Evolutionary conservation across 306 rosid species (phyloP).

Genomic region (Gynostemma pentaphyllum): DNA sequence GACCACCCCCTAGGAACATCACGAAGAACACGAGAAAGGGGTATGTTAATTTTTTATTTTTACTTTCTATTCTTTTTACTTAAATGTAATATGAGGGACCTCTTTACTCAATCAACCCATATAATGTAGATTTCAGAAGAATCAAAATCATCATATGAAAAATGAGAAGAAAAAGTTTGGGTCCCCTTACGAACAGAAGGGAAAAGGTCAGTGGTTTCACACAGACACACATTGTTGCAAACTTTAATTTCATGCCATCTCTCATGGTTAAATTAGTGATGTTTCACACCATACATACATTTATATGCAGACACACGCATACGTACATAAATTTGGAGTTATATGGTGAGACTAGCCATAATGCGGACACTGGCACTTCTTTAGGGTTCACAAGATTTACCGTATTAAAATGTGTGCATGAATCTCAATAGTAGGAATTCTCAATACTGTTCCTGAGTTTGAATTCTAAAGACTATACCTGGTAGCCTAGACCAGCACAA

Average conservation of each 20-base stretch:
- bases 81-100: conserved; percentile 3
- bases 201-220: conserved; percentile 49
- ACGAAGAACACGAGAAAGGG: conserved; percentile 40
- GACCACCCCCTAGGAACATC: conserved; percentile 34
- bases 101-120: conserved; percentile 12
- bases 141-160: conserved; percentile 38
- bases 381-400: too few species aligned
- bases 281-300: too few species aligned
- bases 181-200: conserved; percentile 24
- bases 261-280: not conserved
- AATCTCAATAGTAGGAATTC: too few species aligned
- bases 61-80: conserved; percentile 1
- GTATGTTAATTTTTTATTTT: conserved; percentile 26
- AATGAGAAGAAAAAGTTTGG: conserved; percentile 33
- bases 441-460: too few species aligned
- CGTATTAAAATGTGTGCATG: too few species aligned
- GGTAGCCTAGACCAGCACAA: too few species aligned
- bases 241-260: not conserved
- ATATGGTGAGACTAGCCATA: too few species aligned
- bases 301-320: too few species aligned
- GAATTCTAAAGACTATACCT: too few species aligned
- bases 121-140: conserved; percentile 56
- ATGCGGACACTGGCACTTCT: too few species aligned
- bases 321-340: too few species aligned
- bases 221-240: not conserved